phyloP scores from a whole-genome alignment of 495 filamentous ascomycete species.

The Podospora sp. region DNA sequence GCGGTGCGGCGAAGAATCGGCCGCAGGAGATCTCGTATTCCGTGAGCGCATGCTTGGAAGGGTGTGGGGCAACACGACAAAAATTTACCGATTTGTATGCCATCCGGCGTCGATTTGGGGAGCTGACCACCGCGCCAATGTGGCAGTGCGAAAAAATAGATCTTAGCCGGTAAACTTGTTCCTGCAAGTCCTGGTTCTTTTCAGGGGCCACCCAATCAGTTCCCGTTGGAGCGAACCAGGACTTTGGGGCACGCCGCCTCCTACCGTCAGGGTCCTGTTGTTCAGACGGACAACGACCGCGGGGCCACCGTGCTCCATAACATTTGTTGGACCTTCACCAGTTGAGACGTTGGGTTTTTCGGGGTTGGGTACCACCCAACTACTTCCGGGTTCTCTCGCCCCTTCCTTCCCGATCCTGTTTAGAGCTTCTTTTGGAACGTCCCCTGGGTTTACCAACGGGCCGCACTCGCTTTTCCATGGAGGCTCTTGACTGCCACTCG shows the following conservation, averaged over 20 bases:
- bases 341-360: not conserved
- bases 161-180: slow-evolving; percentile 2
- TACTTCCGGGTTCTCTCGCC: not conserved
- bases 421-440: not conserved
- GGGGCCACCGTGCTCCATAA: not conserved
- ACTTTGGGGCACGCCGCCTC: not conserved
- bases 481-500: slow-evolving; percentile 16
- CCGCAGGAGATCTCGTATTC: slow-evolving; percentile 13
- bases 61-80: slow-evolving; percentile 6
- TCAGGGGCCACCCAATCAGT: slow-evolving; percentile 16
- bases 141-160: slow-evolving; percentile 14
- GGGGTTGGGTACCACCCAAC: not conserved
- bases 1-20: not conserved
- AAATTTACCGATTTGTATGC: not conserved
- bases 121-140: slow-evolving; percentile 7
- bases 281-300: not conserved
- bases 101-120: not conserved
- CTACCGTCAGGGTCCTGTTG: too few relatives aligned
- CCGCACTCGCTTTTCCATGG: slow-evolving; percentile 1
- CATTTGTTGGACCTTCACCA: not conserved
- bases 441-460: not conserved
- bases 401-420: slow-evolving; percentile 7
- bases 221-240: not conserved
- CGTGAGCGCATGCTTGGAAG: slow-evolving; percentile 9
- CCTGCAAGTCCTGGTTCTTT: slow-evolving; percentile 2